Conservation (phyloP, 2,329 filamentous ascomycete species). For the Sclerotinia subarctica region DNA sequence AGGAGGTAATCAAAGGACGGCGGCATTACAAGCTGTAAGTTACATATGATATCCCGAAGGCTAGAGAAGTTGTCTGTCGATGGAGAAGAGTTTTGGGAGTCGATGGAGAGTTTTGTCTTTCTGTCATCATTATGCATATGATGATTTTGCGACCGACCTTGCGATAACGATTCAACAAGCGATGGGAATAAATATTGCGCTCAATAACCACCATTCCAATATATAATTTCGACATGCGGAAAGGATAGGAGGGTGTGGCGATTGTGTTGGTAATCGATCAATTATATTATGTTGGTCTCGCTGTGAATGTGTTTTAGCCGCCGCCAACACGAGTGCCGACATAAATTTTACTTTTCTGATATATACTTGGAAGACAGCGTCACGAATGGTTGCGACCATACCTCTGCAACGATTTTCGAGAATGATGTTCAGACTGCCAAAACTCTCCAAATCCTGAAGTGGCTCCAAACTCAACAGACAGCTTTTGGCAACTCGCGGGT, state of each 20-base stretch:
- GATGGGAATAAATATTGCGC: background rate
- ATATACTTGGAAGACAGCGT: background rate
- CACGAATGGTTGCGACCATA: background rate
- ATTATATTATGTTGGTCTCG: conserved; percentile 19
- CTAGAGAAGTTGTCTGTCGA: conserved; percentile 18
- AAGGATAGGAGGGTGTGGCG: background rate
- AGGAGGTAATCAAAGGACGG: conserved; percentile 57
- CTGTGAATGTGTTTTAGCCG: conserved; percentile 28
- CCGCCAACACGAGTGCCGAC: background rate
- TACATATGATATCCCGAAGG: conserved; percentile 24
- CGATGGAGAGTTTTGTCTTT: conserved; percentile 16
- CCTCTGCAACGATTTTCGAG: background rate
- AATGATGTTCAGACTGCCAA: background rate
- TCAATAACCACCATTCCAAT: background rate
- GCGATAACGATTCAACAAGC: background rate
- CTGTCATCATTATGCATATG: conserved; percentile 19
- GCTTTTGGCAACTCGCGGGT: conserved; percentile 2
- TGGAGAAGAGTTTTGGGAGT: conserved; percentile 25
- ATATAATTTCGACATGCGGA: background rate
- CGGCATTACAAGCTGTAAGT: conserved; percentile 81
- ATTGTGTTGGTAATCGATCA: conserved; percentile 10
- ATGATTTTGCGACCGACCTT: conserved; percentile 14
- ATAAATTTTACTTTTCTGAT: too few relatives aligned
- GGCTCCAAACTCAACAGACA: background rate
- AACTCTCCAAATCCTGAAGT: background rate